Conservation (phyloP, 345 rosid species). For the Linum trigynum region DNA sequence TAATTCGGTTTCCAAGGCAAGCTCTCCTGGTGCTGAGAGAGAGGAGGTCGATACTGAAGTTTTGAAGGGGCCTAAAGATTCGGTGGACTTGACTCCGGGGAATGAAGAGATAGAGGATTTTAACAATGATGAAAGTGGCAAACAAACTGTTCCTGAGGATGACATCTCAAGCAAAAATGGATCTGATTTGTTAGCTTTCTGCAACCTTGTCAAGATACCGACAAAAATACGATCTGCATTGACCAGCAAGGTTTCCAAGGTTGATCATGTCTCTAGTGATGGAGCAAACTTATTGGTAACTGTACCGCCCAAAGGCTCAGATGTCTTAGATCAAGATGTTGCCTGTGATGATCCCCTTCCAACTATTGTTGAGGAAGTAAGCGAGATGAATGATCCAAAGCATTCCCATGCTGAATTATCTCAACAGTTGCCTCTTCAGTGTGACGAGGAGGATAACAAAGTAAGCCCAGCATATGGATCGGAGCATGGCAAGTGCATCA, state of each 20-base stretch:
- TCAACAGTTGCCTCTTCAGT: slow-evolving; percentile 17
- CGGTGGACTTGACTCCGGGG: slow-evolving; percentile 20
- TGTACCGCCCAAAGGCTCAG: slow-evolving; percentile 27
- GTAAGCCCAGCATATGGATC: slow-evolving; percentile 25
- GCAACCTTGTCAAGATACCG: slow-evolving; percentile 78
- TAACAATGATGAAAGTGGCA: slow-evolving; percentile 29
- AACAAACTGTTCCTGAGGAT: slow-evolving; percentile 30
- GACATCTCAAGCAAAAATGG: slow-evolving; percentile 32
- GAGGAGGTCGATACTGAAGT: slow-evolving; percentile 38
- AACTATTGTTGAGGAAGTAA: slow-evolving; percentile 16
- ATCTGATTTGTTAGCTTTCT: slow-evolving; percentile 49
- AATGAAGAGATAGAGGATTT: slow-evolving; percentile 38
- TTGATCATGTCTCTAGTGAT: slow-evolving; percentile 25
- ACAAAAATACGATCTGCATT: slow-evolving; percentile 78
- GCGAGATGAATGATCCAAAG: slow-evolving; percentile 23
- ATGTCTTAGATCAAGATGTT: slow-evolving; percentile 25
- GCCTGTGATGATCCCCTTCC: slow-evolving; percentile 22
- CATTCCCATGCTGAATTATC: slow-evolving; percentile 30
- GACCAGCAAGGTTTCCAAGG: slow-evolving; percentile 34
- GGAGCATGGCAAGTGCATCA: slow-evolving; percentile 36
- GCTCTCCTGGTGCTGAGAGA: slow-evolving; percentile 38
- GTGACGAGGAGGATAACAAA: slow-evolving; percentile 24
- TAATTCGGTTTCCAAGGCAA: slow-evolving; percentile 46
- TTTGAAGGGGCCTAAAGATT: slow-evolving; percentile 38
- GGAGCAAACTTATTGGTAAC: slow-evolving; percentile 33